Base-by-base conservation (phyloP, 495 filamentous ascomycete genomes). In the Bacidia gigantensis region DNA sequence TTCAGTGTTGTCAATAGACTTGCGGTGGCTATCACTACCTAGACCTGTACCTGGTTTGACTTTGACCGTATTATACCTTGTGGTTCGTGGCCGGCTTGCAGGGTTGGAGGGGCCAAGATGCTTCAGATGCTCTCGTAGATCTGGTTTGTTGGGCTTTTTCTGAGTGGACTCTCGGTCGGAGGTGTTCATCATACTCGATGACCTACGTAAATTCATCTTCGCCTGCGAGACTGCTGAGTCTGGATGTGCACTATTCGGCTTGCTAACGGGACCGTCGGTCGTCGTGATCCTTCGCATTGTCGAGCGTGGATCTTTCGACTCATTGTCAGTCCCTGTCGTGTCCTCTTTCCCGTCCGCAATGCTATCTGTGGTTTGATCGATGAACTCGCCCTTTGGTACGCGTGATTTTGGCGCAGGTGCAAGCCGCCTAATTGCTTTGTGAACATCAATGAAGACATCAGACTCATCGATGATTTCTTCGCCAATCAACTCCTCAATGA, bases 401-500 rank as follows among this genome's bases (percentile, higher is more conserved):
- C 82, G 68, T 41, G 72, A 70, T 58, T 76, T 72, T 29, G 82
- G 82, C 0, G 83, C 83, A 7, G 80, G 81, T 21, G 76, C 67
- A 66, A 83, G 74, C 21, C 92, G 84, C 26, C 92, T 78, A 56
- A 98, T 95, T 5, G 90, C 93, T 66, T 96, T 97, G 70, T 95
- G 80, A 11, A 98, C 88, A 66, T 98, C 92, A 57, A 98, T 82
- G 58, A 88, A 98, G 20, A 98, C 89, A 63, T 96, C 89, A 2
- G 88, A 94, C 65, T 96, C 89, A 62, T 87, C 83, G 48, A 87
- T 81, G 51, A 87, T 87, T 65, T 87, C 83, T 70, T 98, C 92
- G 65, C 93, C 92, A 64, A 98, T 97, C 32, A 98, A 70, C 64
- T 98, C 92, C 64, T 98, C 92, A 55, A 97, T 97, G 11, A 97